phyloP scores from a whole-genome alignment of 225 moss, liverwort and hornwort species.

The Anthoceros angustus region DNA sequence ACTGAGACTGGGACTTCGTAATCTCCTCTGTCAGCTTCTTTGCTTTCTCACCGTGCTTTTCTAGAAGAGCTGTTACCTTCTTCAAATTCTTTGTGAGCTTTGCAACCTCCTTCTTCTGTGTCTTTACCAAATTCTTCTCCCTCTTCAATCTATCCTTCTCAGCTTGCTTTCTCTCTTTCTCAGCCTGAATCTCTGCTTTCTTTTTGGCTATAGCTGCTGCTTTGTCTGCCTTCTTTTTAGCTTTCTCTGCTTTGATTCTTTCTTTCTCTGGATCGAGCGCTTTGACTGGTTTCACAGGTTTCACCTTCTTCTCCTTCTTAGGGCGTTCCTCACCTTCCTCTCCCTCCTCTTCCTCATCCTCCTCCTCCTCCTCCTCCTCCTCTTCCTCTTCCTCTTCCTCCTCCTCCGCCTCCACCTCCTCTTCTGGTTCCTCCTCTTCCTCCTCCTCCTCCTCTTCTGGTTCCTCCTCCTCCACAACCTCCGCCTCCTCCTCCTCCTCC shows the following conservation, averaged over 20 bases:
- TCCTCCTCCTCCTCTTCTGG: background rate
- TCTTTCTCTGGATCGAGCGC: background rate
- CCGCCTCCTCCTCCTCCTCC: background rate
- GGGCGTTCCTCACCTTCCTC: background rate
- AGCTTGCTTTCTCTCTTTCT: background rate
- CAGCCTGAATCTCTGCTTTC: constrained; percentile 1
- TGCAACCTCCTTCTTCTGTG: constrained; percentile 4
- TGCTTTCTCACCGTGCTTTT: background rate
- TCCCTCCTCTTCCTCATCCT: background rate
- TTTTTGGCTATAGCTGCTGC: background rate
- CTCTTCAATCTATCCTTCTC: background rate
- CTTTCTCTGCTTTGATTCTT: background rate
- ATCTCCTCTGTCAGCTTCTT: constrained; percentile 3
- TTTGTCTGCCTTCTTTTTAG: background rate
- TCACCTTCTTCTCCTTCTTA: background rate
- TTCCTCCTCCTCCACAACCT: background rate
- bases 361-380: background rate
- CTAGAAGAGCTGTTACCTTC: constrained; percentile 1
- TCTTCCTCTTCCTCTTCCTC: background rate
- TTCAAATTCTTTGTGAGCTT: background rate
- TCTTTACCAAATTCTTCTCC: background rate
- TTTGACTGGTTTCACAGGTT: background rate
- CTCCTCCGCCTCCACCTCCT: background rate
- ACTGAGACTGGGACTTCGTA: background rate
- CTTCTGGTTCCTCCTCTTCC: background rate